Base-by-base conservation (phyloP, 78 protist species). In the Blattamonas nauphoetae region DNA sequence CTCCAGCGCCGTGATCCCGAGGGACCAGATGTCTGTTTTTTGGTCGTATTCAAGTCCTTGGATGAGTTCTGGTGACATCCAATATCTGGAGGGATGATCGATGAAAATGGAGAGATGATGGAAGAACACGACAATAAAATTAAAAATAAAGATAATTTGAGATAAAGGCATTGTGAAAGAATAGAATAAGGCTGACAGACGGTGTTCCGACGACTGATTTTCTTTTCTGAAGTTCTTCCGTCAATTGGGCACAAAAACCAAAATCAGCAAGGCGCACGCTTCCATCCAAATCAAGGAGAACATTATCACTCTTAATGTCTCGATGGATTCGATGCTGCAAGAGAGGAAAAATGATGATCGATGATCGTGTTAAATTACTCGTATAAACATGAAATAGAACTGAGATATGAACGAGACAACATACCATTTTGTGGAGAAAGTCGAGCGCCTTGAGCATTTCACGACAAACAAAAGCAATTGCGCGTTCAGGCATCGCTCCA, bases 51-150 rank as follows among this genome's bases (percentile, higher is more conserved):
- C 94, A 44, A 89, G 91, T 21, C 97, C 97, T 35, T 93, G 83
- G 35, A 95, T 94, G 77, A 96, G 83, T 81, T 96, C 98, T 0
- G 97, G 96, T 5, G 96, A 96, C 97, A 96, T 96, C 97, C 97
- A 96, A 89, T 96, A 96, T 5, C 89, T 45, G 6, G 45, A 41
- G 94, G 92, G 0, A 91, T 89, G 44, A 90, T 91, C 3, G 33
- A 64, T 33, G 41, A 42, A 86, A 45, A 43, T 6, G 45, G 5
- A 2, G 2, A 77, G 88, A 2, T 4, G 88, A 5, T 33, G 88
- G 81, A 84, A 84, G 87, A 33, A 32, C 33, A 32, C 5, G 6
- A 80, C 5, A 80, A 32, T 5, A 33, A 33, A 11, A 33, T 35
- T 80, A 80, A 3, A 5, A 82, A 82, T 33, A 42, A 82, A 82